Evolutionary conservation across 2,329 filamentous ascomycete species (phyloP), one percentile per base, ranked within the genome.

Genomic region (Myriosclerotinia curreyana): DNA sequence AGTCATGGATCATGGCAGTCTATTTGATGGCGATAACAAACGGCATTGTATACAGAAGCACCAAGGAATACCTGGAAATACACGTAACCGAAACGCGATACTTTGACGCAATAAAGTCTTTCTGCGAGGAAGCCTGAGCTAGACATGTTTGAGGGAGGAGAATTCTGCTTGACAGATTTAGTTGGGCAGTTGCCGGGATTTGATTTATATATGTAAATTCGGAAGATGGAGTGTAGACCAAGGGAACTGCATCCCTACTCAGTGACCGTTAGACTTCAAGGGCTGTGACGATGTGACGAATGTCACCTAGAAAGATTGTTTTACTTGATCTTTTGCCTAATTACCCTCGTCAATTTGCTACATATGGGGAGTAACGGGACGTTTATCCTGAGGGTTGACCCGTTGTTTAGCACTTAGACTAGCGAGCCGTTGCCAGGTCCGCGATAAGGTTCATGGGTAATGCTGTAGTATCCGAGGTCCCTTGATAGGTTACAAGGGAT

Each of bases 21-120:
- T 48, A 34, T 58, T 58, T 2, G 36, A 28, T 36, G 28, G 22
- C 28, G 28, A 58, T 11, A 15, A 58, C 40, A 14, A 42, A 31
- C 0, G 42, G 42, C n/a, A 58, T 58, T 15, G 28, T 48, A 6
- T 11, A 25, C 15, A 44, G 42, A 3, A 34, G 20, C 15, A 58
- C 54, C 12, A 42, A 46, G n/a, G 42, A 58, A 58, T 48, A 17
- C 20, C 5, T 58, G 4, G 14, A 34, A 22, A 46, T 48, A 20
- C 42, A 48, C 42, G 54, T 42, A 34, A 58, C n/a, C 8, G 17
- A 7, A 5, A 48, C 14, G 12, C 40, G 42, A 15, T 62, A 44
- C 11, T 53, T 65, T 36, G 59, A 54, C 14, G 59, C 62, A 38
- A 52, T 62, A 15, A 20, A 17, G n/a, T 22, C n/a, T 46, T 54